Base-by-base conservation (phyloP, 305 asterid genomes). In the Solanum hybrid region DNA sequence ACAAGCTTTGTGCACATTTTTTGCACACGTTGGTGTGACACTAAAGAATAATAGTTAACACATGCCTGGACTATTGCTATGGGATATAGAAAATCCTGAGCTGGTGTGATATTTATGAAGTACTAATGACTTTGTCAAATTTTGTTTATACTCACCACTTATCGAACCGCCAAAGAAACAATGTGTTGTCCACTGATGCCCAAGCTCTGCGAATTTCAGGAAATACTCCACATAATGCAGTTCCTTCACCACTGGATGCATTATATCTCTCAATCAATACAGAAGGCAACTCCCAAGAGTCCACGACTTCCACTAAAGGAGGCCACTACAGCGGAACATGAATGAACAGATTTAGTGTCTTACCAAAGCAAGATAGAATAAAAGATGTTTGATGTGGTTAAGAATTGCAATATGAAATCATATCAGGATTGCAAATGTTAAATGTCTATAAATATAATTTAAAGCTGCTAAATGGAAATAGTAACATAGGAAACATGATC, bases 201-300 rank as follows among this genome's bases (percentile, higher is more conserved):
- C 99, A 97, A 22, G 99, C 99, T 89, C 99, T 93, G 36, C 96
- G 94, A 89, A 97, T 95, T 92, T 97, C 99, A 26, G 99, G 97
- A 93, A 97, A 97, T 91, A 97, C 94, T 90, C 99, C 99, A 93
- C 99, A 97, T 89, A 97, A 92, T 88, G 99, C 98, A 40, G 98
- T 96, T 91, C 99, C 99, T 89, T 97, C 99, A 85, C 99, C 99
- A 84, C 98, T 98, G 90, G 99, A 96, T 85, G 95, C 93, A 93
- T 95, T 96, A 89, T 96, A 96, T 89, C 98, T 94, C 93, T 96
- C 98, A 91, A 96, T 90, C 89, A 97, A 93, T 91, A 95, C 96
- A n/a, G 95, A 89, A 56, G 99, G 99, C 94, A 97, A 92, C 94
- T 97, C 99, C 99, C 98, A 94, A 42, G 98, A 94, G 91, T 96